Evolutionary conservation across 208 protist species (phyloP), one percentile per base, ranked within the genome.

Genomic region (Kentomonas sorsogonicus): DNA sequence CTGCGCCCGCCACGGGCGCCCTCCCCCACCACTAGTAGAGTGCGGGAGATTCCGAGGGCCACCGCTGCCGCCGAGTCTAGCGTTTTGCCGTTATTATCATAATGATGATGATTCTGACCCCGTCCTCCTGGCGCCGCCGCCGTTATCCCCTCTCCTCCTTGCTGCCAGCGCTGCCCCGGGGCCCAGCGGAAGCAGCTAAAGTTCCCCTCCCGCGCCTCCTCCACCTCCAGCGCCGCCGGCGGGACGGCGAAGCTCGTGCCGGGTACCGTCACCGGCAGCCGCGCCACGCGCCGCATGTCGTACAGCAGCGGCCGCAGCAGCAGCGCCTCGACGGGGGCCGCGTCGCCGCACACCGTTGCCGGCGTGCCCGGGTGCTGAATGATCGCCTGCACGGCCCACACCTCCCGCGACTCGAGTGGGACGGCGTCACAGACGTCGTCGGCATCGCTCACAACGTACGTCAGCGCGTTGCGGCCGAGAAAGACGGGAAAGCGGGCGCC

Each of bases 351-450:
- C 39, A 72, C 78, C 0, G 83, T 91, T 16, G 61, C 22, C 0
- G 78, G 77, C 4, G 69, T 62, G 29, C 33, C 63, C 1, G 60
- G 26, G 3, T 72, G 63, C 10, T 64, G 29, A 3, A 91, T 38
- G 50, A 86, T 54, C n/a, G 63, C 63, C 53, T 94, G 87, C 40
- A 94, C 58, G 0, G 83, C 66, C 83, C 83, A 94, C 11, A 89
- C 22, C 29, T 91, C 79, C 2, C 69, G 83, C 13, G 29, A 54
- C 60, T 91, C 87, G 2, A 94, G 50, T 30, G 71, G 25, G 5
- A 80, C 73, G 0, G 87, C 73, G 3, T 84, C 73, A 60, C 87
- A 94, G 23, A 89, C 81, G 38, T 82, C 83, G 43, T 94, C 87
- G 40, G 78, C 66, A 53, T 94, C 87, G 7, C 58, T 59, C 29